Evolutionary conservation across 1,284 basidiomycete species (phyloP).

Genomic region (Phenoliferia sp.): DNA sequence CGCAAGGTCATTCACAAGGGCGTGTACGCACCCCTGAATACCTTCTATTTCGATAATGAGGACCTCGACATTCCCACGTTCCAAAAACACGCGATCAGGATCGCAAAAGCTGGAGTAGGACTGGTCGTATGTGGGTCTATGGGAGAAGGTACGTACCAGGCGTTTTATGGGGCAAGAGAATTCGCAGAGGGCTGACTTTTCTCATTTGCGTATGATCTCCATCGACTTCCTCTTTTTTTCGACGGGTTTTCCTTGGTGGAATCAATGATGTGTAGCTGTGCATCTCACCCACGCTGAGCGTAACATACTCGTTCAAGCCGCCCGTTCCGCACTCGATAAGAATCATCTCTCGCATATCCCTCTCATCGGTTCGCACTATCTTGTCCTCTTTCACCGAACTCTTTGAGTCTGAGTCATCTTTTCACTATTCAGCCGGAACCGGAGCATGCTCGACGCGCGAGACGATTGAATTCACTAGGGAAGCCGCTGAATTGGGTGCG

Average conservation of each 20-base stretch:
- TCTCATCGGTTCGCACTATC: slow-evolving; percentile 53
- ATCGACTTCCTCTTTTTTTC: neutral
- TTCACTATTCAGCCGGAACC: slow-evolving; percentile 54
- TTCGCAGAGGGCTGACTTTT: neutral
- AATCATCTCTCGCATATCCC: slow-evolving; percentile 61
- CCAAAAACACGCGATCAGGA: slow-evolving; percentile 20
- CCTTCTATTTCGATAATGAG: slow-evolving; percentile 15
- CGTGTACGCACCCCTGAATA: slow-evolving; percentile 27
- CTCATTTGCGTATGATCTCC: neutral
- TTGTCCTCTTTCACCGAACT: neutral
- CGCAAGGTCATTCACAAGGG: slow-evolving; percentile 1
- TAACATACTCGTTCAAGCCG: slow-evolving; percentile 58
- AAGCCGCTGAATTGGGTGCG: slow-evolving; percentile 78
- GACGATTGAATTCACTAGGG: slow-evolving; percentile 69
- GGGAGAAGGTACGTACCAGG: slow-evolving; percentile 17
- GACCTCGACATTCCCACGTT: slow-evolving; percentile 25
- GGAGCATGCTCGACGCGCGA: slow-evolving; percentile 72
- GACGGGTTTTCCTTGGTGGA: no score
- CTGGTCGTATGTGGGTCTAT: slow-evolving; percentile 24
- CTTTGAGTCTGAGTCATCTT: neutral
- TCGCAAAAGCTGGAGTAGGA: slow-evolving; percentile 22
- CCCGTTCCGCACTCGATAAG: slow-evolving; percentile 66
- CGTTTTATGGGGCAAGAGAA: neutral
- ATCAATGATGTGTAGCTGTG: no score
- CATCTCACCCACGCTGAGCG: slow-evolving; percentile 69